These are phyloP conservation scores for Epichloe coenophiala DNA, from an alignment of 2,329 filamentous ascomycete genomes.

Conservation along the genomic window DNA sequence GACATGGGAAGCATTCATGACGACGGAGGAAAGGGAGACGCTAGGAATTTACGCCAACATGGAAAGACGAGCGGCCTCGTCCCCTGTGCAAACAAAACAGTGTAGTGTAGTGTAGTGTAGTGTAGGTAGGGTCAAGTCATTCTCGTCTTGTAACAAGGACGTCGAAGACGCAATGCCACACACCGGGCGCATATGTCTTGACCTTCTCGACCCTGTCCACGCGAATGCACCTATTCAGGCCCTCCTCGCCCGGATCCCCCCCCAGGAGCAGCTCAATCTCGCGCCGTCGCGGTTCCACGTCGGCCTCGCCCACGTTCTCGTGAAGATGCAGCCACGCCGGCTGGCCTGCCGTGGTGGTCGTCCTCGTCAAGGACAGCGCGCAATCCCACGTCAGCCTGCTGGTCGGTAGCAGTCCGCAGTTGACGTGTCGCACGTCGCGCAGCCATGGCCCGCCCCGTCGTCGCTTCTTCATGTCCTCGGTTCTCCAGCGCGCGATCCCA, in stretches of 20 bases:
- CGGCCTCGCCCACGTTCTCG: slow-evolving; percentile 46
- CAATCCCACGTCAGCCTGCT: slow-evolving; percentile 39
- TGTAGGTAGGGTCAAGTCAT: background rate
- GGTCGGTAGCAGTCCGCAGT: slow-evolving; percentile 48
- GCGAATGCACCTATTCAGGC: slow-evolving; percentile 13
- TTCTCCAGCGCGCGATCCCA: slow-evolving; percentile 29
- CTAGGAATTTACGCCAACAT: too few relatives aligned
- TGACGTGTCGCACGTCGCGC: slow-evolving; percentile 40
- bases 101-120: background rate
- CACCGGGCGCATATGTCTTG: slow-evolving; percentile 55
- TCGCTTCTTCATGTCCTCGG: slow-evolving; percentile 21
- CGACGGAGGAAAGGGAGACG: too few relatives aligned
- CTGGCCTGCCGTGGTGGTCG: slow-evolving; percentile 18
- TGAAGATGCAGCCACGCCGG: slow-evolving; percentile 51
- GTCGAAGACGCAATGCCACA: slow-evolving; percentile 61
- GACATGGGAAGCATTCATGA: too few relatives aligned
- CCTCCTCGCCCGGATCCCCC: slow-evolving; percentile 17
- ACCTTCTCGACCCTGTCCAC: slow-evolving; percentile 49
- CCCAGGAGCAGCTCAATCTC: slow-evolving; percentile 36
- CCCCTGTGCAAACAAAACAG: too few relatives aligned
- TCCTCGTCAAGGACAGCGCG: slow-evolving; percentile 26
- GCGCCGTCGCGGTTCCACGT: slow-evolving; percentile 31
- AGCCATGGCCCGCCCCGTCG: slow-evolving; percentile 16
- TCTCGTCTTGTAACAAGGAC: slow-evolving; percentile 30
- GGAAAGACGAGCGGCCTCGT: background rate